These are phyloP conservation scores for Periconia sp. DNA, from an alignment of 2,329 filamentous ascomycete species.

Conservation along the genomic window DNA sequence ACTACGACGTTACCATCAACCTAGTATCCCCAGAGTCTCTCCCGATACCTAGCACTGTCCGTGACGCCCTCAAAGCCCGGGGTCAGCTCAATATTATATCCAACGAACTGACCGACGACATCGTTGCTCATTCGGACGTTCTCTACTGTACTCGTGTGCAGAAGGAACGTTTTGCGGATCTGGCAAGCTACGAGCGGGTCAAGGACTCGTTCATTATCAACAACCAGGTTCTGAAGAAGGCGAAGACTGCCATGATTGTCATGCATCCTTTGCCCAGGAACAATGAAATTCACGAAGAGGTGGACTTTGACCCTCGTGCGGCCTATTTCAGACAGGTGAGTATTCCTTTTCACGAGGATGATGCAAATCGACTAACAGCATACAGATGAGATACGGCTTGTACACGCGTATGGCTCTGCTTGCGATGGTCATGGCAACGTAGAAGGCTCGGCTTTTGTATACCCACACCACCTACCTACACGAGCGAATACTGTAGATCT, in stretches of 20 bases:
- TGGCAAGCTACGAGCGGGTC: constrained; percentile 79
- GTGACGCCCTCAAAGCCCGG: constrained; percentile 68
- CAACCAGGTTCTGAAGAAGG: constrained; percentile 84
- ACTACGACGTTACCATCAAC: constrained; percentile 94
- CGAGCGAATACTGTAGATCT: not conserved
- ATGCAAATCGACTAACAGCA: constrained; percentile 45
- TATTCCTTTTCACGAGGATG: constrained; percentile 1
- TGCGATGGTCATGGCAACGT: constrained; percentile 80
- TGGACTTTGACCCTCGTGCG: constrained; percentile 94
- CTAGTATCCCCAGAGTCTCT: constrained; percentile 83
- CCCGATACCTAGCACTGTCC: constrained; percentile 73
- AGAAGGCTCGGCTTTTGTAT: not conserved
- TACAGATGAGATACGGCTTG: constrained; percentile 92
- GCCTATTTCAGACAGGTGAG: constrained; percentile 99
- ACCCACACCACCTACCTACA: too few species aligned
- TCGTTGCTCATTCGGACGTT: constrained; percentile 83
- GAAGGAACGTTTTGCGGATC: constrained; percentile 88
- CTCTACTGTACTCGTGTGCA: constrained; percentile 97
- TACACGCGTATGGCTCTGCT: constrained; percentile 98
- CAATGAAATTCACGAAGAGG: constrained; percentile 89
- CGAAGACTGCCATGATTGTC: constrained; percentile 90
- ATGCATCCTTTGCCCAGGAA: constrained; percentile 96
- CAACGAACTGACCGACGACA: constrained; percentile 79
- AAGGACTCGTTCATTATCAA: constrained; percentile 89
- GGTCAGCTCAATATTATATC: constrained; percentile 78